Evolutionary conservation across 768 basidiomycete species (phyloP).

Genomic region (Boletus huronensis): DNA sequence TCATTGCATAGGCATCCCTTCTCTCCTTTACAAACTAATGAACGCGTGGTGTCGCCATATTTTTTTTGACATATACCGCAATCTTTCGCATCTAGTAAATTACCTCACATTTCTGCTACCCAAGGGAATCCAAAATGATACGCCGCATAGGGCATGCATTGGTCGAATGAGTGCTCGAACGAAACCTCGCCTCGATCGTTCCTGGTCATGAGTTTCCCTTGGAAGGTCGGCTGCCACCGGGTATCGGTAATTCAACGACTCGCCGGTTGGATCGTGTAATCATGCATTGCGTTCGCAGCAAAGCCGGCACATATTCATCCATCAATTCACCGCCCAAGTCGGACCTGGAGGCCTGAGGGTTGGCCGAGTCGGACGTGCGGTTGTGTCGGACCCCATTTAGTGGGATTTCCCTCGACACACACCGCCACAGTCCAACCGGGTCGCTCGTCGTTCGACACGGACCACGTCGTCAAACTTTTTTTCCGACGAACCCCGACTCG

Average conservation of each 20-base stretch:
- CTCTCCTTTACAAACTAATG: background rate
- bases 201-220: background rate
- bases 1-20: constrained; percentile 19
- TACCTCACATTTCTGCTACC: constrained; percentile 1
- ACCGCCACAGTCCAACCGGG: background rate
- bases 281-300: background rate
- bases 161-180: no score
- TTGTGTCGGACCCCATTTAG: background rate
- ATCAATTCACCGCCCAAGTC: constrained; percentile 5
- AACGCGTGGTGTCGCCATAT: constrained; percentile 33
- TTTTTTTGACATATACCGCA: constrained; percentile 34
- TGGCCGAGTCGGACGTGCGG: background rate
- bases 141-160: no score
- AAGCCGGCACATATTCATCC: background rate
- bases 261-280: background rate
- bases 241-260: background rate
- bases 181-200: background rate
- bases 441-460: background rate
- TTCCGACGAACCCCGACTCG: background rate
- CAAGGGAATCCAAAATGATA: no score
- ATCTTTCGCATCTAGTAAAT: constrained; percentile 4
- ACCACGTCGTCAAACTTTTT: background rate
- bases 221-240: background rate
- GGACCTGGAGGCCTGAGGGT: background rate
- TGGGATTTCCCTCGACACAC: background rate